Conservation (phyloP, 139 green algal genomes). For the Picochlorum sp. region DNA sequence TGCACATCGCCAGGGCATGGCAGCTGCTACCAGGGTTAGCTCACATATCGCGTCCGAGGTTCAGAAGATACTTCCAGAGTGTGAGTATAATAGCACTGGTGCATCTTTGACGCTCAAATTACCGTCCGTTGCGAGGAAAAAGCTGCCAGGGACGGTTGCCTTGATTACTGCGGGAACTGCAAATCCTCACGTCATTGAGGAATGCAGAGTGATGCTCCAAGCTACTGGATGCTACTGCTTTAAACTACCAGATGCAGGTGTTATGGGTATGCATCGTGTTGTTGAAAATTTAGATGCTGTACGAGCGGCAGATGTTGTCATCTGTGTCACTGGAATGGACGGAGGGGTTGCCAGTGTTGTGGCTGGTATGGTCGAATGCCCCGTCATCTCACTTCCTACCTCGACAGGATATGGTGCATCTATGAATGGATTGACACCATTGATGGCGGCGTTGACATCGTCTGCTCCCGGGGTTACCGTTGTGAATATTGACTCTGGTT, state of each 20-base stretch:
- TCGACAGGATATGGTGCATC: slow-evolving; percentile 56
- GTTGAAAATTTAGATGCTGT: slow-evolving; percentile 38
- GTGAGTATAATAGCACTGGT: slow-evolving; percentile 44
- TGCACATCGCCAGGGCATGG: slow-evolving; percentile 33
- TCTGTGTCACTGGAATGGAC: slow-evolving; percentile 73
- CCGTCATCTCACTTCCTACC: slow-evolving; percentile 61
- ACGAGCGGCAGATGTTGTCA: slow-evolving; percentile 61
- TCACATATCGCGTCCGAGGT: slow-evolving; percentile 19
- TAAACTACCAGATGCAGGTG: slow-evolving; percentile 47
- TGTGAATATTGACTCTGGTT: slow-evolving; percentile 70
- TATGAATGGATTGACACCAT: slow-evolving; percentile 46
- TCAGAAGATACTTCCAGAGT: slow-evolving; percentile 12
- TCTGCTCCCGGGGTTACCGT: slow-evolving; percentile 57
- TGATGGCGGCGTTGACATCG: slow-evolving; percentile 51
- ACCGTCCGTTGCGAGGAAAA: slow-evolving; percentile 21
- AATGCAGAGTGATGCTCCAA: slow-evolving; percentile 56
- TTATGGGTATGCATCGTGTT: slow-evolving; percentile 52
- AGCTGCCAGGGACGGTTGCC: slow-evolving; percentile 61
- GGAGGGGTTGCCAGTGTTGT: slow-evolving; percentile 57
- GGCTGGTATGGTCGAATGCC: slow-evolving; percentile 63
- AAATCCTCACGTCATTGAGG: slow-evolving; percentile 46
- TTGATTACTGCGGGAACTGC: slow-evolving; percentile 61
- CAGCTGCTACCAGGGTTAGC: slow-evolving; percentile 52
- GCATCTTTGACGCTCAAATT: slow-evolving; percentile 26
- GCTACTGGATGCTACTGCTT: slow-evolving; percentile 54